These are phyloP conservation scores for Candida labiduridarum DNA, from an alignment of 1,139 yeast genomes.

Conservation along the genomic window DNA sequence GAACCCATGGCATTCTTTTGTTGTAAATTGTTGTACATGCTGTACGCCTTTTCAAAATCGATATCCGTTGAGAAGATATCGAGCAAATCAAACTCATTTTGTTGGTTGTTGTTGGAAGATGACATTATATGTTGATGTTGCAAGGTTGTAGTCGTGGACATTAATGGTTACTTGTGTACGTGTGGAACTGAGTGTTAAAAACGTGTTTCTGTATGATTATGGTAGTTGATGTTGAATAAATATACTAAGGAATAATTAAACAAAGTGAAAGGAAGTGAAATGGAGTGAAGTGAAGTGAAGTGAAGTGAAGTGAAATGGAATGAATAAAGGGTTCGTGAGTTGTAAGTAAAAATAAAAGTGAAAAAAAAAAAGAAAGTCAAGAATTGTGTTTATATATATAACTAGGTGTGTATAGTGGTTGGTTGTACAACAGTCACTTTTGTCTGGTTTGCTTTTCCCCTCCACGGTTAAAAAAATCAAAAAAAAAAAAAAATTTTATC, in stretches of 20 bases:
- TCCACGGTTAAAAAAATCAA: too few relatives aligned
- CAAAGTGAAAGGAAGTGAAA: too few relatives aligned
- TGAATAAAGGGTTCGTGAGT: background rate
- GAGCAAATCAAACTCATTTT: conserved; percentile 22
- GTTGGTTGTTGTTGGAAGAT: background rate
- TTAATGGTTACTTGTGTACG: background rate
- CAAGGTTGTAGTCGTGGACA: background rate
- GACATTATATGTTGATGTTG: background rate
- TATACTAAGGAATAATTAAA: too few relatives aligned
- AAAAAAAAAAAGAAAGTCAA: too few relatives aligned
- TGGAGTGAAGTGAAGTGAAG: too few relatives aligned
- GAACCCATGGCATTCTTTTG: conserved; percentile 40
- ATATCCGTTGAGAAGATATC: conserved; percentile 42
- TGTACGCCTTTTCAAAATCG: conserved; percentile 52
- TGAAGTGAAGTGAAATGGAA: background rate
- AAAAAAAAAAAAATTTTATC: too few relatives aligned
- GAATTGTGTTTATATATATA: background rate
- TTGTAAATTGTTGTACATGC: conserved; percentile 43
- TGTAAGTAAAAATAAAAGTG: too few relatives aligned
- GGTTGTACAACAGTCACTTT: too few relatives aligned
- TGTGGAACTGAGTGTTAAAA: too few relatives aligned
- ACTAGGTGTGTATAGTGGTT: background rate
- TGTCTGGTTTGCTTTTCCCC: too few relatives aligned
- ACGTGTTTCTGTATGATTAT: too few relatives aligned
- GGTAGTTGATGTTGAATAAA: too few relatives aligned